Percentiles rank a stretch among this genome's conserved stretches.
Evolutionary conservation across 495 filamentous ascomycete genomes (phyloP).

Genomic region (Pseudotulostoma volvatum): DNA sequence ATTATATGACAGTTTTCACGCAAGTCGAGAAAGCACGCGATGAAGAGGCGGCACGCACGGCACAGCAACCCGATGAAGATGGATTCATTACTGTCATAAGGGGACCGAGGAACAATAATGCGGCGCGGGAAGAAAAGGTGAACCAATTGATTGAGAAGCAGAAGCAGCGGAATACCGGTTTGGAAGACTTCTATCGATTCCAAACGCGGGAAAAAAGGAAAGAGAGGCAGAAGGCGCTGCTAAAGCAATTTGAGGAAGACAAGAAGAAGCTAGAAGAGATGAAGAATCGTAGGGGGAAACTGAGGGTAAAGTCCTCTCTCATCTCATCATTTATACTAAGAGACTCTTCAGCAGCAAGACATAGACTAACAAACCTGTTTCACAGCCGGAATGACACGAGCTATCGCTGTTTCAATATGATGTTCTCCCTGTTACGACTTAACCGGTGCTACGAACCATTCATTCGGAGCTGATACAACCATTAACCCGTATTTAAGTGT

Average conservation of each 20-base stretch:
- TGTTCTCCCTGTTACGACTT: too few relatives aligned
- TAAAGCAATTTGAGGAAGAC: slow-evolving; percentile 37
- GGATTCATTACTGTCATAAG: slow-evolving; percentile 85
- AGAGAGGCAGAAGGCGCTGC: slow-evolving; percentile 52
- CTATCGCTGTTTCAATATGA: background rate
- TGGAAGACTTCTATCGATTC: slow-evolving; percentile 83
- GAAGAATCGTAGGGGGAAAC: slow-evolving; percentile 32
- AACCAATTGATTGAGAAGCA: slow-evolving; percentile 55
- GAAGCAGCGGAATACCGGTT: slow-evolving; percentile 49
- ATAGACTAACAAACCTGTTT: slow-evolving; percentile 5
- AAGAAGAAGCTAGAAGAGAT: slow-evolving; percentile 36
- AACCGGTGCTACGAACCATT: background rate
- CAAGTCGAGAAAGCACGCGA: slow-evolving; percentile 47
- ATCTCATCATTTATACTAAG: slow-evolving; percentile 1
- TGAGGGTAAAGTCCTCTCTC: slow-evolving; percentile 22
- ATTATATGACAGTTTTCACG: slow-evolving; percentile 63
- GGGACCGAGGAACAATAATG: slow-evolving; percentile 52
- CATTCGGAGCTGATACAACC: background rate
- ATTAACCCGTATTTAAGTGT: background rate
- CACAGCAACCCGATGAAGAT: slow-evolving; percentile 77
- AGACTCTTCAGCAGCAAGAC: background rate
- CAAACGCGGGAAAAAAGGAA: slow-evolving; percentile 83
- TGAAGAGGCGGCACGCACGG: slow-evolving; percentile 42
- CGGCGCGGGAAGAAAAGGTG: slow-evolving; percentile 58
- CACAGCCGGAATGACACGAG: slow-evolving; percentile 28